Conservation (phyloP, 1,284 basidiomycete genomes). For the Tilletia caries region DNA sequence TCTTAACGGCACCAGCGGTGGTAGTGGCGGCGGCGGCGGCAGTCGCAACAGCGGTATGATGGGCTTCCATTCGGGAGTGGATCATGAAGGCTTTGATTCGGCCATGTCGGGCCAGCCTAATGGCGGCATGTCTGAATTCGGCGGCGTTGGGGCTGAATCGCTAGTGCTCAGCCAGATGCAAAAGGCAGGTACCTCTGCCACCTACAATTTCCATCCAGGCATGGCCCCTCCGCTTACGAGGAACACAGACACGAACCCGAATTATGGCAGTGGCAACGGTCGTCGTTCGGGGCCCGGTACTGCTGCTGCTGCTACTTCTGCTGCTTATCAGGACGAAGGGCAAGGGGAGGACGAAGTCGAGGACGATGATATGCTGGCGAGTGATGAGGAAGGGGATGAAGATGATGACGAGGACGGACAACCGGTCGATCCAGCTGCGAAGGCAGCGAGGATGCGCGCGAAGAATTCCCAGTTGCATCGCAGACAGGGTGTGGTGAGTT, state of each 20-base stretch:
- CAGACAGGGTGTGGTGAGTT: constrained; percentile 24
- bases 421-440: background rate
- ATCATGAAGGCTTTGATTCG: background rate
- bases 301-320: no score
- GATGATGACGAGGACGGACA: background rate
- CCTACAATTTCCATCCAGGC: background rate
- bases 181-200: no score
- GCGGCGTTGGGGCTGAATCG: background rate
- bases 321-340: background rate
- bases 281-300: no score
- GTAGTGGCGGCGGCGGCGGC: no score
- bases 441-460: background rate
- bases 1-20: background rate
- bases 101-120: background rate
- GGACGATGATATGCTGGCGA: constrained; percentile 3
- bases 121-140: background rate
- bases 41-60: no score
- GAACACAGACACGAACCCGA: background rate
- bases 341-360: background rate
- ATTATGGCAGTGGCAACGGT: no score
- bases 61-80: background rate
- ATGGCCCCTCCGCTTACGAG: background rate
- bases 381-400: background rate
- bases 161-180: no score
- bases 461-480: constrained; percentile 18